A percentile compares a stretch with the other conserved stretches of the same genome.
phyloP scores from a whole-genome alignment of 148 eudicot species.

The Pouteria glomerata region DNA sequence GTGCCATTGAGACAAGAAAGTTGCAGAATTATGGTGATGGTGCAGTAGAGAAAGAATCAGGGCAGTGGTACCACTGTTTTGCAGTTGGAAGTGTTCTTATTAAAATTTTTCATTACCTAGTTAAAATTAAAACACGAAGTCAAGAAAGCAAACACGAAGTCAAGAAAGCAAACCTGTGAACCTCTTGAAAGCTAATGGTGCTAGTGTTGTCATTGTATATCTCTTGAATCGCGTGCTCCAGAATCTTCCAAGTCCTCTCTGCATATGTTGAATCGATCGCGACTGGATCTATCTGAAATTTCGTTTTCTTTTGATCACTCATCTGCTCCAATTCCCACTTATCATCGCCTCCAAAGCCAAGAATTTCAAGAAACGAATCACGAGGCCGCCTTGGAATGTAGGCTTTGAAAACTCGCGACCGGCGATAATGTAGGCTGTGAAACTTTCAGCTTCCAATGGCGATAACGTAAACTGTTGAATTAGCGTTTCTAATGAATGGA shows the following conservation, averaged over 20 bases:
- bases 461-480: neutral
- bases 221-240: slow-evolving; percentile 71
- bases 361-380: neutral
- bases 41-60: too few species aligned
- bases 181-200: slow-evolving; percentile 69
- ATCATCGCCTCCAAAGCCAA: neutral
- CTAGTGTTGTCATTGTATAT: slow-evolving; percentile 70
- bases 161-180: slow-evolving; percentile 40
- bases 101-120: too few species aligned
- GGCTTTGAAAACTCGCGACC: slow-evolving; percentile 1
- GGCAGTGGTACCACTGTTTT: too few species aligned
- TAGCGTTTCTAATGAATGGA: neutral
- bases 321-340: slow-evolving; percentile 15
- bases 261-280: slow-evolving; percentile 71
- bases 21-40: too few species aligned
- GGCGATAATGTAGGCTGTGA: neutral
- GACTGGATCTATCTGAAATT: slow-evolving; percentile 62
- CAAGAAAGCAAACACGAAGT: neutral
- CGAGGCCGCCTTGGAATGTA: neutral
- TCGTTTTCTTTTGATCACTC: slow-evolving; percentile 60
- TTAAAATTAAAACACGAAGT: too few species aligned
- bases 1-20: too few species aligned
- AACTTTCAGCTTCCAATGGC: neutral
- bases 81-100: too few species aligned
- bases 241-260: slow-evolving; percentile 61